These are phyloP conservation scores for Orbilia oligospora DNA, from an alignment of 2,329 filamentous ascomycete genomes.

Conservation along the genomic window DNA sequence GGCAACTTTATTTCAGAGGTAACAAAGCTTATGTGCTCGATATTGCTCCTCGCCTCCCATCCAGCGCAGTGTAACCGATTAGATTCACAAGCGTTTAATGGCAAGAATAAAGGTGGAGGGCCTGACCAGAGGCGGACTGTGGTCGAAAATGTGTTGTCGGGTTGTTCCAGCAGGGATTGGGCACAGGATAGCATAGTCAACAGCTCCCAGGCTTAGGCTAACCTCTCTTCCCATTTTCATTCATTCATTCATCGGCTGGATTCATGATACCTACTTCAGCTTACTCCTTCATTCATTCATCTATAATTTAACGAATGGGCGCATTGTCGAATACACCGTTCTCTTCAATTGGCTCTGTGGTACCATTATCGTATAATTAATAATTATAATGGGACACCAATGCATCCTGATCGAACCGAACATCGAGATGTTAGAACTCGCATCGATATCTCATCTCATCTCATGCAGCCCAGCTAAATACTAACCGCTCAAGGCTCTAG, in stretches of 20 bases:
- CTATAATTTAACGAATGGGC: too few species aligned
- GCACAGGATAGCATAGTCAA: not conserved
- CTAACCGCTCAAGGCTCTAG: constrained; percentile 28
- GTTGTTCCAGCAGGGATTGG: not conserved
- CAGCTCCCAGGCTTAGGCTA: too few species aligned
- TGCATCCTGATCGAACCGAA: not conserved
- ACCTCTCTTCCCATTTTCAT: not conserved
- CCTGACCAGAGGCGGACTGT: not conserved
- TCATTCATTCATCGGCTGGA: not conserved
- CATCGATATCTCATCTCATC: constrained; percentile 15
- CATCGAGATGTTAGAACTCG: constrained; percentile 6
- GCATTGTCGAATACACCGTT: not conserved
- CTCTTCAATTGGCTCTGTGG: not conserved
- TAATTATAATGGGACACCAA: not conserved
- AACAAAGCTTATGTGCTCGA: constrained; percentile 9
- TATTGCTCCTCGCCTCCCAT: constrained; percentile 9
- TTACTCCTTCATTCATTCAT: not conserved
- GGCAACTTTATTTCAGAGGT: constrained; percentile 13
- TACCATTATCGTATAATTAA: not conserved
- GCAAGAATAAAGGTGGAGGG: too few species aligned
- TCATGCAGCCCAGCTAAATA: constrained; percentile 1
- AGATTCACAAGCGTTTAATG: too few species aligned
- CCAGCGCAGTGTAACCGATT: too few species aligned
- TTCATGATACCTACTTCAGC: too few species aligned
- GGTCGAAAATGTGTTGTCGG: constrained; percentile 45